Evolutionary conservation across 2,329 filamentous ascomycete species (phyloP).

Genomic region (Nigrospora osmanthi): DNA sequence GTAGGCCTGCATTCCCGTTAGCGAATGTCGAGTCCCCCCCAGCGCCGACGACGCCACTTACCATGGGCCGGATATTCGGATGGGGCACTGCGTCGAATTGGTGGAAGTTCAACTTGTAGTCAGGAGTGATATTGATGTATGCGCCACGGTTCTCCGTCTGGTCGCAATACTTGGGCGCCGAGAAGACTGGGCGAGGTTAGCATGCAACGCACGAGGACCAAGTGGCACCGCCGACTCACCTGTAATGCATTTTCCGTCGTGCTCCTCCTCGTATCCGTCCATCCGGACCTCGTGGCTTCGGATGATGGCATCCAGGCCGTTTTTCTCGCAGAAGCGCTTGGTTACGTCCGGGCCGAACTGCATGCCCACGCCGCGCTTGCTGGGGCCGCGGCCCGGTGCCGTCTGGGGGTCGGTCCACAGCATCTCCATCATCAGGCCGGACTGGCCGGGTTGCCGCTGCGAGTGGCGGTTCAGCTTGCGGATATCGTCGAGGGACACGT

Average conservation of each 20-base stretch:
- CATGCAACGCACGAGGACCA: neutral
- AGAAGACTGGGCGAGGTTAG: conserved; percentile 63
- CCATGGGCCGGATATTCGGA: conserved; percentile 91
- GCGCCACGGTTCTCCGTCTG: conserved; percentile 97
- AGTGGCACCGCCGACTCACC: conserved; percentile 38
- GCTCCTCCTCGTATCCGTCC: conserved; percentile 98
- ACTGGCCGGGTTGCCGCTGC: conserved; percentile 87
- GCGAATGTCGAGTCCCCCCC: conserved; percentile 7
- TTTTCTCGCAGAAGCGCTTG: conserved; percentile 92
- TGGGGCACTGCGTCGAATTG: conserved; percentile 96
- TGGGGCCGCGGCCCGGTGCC: conserved; percentile 77
- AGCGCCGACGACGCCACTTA: conserved; percentile 23
- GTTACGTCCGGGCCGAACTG: conserved; percentile 97
- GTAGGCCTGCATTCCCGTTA: conserved; percentile 55
- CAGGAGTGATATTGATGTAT: conserved; percentile 91
- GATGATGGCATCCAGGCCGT: conserved; percentile 89
- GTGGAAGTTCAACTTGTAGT: conserved; percentile 86
- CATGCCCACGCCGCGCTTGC: conserved; percentile 92
- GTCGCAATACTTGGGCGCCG: conserved; percentile 94
- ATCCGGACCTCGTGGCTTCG: conserved; percentile 97
- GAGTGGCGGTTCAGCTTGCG: conserved; percentile 84
- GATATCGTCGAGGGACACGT: conserved; percentile 85
- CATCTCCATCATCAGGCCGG: conserved; percentile 99
- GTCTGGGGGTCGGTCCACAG: conserved; percentile 96
- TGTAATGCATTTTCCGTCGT: conserved; percentile 91